phyloP scores from a whole-genome alignment of 441 rosid species.

The Adansonia rubrostipa region DNA sequence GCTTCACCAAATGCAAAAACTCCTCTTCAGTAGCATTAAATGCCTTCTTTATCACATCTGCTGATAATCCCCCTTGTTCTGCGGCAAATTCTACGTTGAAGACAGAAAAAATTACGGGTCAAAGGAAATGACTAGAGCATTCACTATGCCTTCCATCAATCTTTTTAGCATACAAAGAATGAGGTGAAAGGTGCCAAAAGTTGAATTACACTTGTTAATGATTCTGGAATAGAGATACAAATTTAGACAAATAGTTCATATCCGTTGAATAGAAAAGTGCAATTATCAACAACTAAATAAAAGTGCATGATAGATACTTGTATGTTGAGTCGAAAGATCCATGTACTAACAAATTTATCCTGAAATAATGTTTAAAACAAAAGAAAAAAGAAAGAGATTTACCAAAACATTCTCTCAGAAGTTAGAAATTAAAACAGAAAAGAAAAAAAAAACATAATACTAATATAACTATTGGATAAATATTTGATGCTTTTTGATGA shows the following conservation, averaged over 20 bases:
- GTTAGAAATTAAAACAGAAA: neutral
- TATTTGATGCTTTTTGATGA: neutral
- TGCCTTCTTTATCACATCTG: constrained; percentile 77
- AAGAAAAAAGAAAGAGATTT: neutral
- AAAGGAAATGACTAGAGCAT: neutral
- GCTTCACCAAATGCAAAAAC: constrained; percentile 72
- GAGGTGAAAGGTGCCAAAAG: neutral
- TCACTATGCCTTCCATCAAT: neutral
- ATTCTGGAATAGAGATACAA: neutral
- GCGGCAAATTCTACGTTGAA: constrained; percentile 55
- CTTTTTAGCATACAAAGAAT: neutral
- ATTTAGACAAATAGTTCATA: neutral
- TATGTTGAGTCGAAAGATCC: neutral
- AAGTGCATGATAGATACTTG: neutral
- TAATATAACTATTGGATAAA: neutral
- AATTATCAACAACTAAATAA: neutral
- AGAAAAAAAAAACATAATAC: neutral
- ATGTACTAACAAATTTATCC: neutral
- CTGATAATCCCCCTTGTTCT: constrained; percentile 83
- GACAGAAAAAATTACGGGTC: neutral
- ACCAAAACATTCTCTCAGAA: neutral
- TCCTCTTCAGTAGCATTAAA: constrained; percentile 85
- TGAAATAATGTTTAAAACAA: constrained; percentile 5
- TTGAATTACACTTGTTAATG: neutral
- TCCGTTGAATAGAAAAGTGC: neutral